phyloP scores from a whole-genome alignment of 768 basidiomycete species.

The Guyanaporus albipodus region DNA sequence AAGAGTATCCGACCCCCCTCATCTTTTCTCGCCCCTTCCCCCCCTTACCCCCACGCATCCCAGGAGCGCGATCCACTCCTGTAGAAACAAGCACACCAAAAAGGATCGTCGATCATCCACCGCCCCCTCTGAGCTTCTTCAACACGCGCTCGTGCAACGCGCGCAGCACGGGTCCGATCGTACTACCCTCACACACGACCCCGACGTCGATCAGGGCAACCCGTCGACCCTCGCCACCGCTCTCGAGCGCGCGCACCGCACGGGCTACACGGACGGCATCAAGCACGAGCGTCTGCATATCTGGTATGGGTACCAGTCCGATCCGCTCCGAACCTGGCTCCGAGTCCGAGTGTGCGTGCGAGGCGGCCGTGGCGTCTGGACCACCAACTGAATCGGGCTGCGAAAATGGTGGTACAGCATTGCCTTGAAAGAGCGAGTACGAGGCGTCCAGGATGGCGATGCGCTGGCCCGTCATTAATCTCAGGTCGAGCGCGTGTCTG shows the following conservation, averaged over 20 bases:
- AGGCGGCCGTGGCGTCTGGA: neutral
- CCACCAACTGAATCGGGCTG: neutral
- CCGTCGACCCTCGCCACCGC: constrained; percentile 26
- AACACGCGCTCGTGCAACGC: constrained; percentile 49
- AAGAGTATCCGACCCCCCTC: too few species aligned
- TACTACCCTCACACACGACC: constrained; percentile 51
- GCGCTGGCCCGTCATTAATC: constrained; percentile 62
- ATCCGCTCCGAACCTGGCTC: constrained; percentile 18
- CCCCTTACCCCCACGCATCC: too few species aligned
- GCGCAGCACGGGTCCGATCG: constrained; percentile 45
- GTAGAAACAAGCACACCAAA: too few species aligned
- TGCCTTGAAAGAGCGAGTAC: constrained; percentile 45
- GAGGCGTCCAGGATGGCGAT: constrained; percentile 76
- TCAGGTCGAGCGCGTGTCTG: constrained; percentile 78
- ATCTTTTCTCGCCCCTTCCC: too few species aligned
- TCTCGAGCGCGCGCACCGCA: constrained; percentile 3
- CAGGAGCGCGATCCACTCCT: too few species aligned
- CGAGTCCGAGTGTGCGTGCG: neutral
- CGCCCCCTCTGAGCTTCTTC: constrained; percentile 21
- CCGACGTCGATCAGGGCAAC: constrained; percentile 60
- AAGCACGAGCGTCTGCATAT: constrained; percentile 47
- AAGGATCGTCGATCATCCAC: constrained; percentile 10
- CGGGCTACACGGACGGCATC: constrained; percentile 43
- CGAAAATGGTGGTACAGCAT: neutral
- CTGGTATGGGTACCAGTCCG: constrained; percentile 57